Conservation (phyloP, 345 rosid species). For the Gossypium arboreum region DNA sequence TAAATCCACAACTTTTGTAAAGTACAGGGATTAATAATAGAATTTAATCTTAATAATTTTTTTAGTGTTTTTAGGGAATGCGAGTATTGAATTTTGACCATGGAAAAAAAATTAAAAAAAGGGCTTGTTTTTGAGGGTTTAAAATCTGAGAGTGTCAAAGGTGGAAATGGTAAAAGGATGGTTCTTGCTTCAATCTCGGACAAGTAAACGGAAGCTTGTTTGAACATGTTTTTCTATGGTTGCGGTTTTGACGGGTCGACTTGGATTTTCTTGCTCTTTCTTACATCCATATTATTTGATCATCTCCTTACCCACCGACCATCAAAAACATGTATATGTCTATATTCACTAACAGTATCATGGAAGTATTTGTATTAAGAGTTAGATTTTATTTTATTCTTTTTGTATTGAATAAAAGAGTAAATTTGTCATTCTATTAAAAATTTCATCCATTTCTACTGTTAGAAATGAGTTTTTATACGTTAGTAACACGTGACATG, state of each 20-base stretch:
- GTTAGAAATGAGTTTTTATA: too few species aligned
- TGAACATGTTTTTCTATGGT: neutral
- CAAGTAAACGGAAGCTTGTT: neutral
- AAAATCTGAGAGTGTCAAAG: slow-evolving; percentile 12
- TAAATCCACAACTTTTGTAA: too few species aligned
- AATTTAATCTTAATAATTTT: too few species aligned
- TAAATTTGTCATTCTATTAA: fast-evolving
- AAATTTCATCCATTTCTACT: too few species aligned
- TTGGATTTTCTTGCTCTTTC: neutral
- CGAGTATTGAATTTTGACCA: slow-evolving; percentile 46
- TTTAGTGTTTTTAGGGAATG: neutral
- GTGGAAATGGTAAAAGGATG: slow-evolving; percentile 3
- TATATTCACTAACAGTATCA: too few species aligned
- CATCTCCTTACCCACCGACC: neutral
- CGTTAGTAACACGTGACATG: too few species aligned
- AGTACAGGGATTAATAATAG: too few species aligned
- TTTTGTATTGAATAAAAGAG: too few species aligned
- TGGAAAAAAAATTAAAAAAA: slow-evolving; percentile 16
- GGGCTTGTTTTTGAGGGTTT: neutral
- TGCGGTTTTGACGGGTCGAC: neutral
- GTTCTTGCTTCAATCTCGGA: too few species aligned
- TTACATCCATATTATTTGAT: neutral
- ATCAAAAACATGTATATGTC: too few species aligned
- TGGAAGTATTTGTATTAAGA: too few species aligned
- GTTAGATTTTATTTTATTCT: fast-evolving